These are phyloP conservation scores for Zymoseptoria passerinii DNA, from an alignment of 2,329 filamentous ascomycete genomes.

Conservation along the genomic window DNA sequence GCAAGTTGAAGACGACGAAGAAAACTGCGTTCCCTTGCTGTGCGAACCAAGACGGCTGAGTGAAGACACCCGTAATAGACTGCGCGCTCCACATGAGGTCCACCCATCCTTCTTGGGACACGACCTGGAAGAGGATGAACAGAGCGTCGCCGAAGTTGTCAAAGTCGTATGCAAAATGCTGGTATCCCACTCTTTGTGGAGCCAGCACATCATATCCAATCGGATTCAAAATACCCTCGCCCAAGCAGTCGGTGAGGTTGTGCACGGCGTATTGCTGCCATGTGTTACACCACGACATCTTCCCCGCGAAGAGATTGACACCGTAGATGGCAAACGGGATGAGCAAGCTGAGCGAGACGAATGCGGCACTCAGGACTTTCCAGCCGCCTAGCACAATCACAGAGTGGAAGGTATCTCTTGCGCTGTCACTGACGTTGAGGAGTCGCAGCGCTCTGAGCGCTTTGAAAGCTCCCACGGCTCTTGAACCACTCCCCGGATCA, in stretches of 20 bases:
- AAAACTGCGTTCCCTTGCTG: conserved; percentile 83
- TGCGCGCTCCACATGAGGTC: conserved; percentile 84
- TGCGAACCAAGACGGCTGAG: conserved; percentile 61
- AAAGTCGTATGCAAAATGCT: conserved; percentile 80
- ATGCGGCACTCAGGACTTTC: conserved; percentile 87
- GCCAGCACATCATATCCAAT: conserved; percentile 80
- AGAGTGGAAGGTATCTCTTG: conserved; percentile 91
- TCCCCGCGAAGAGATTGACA: conserved; percentile 81
- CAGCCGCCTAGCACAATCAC: conserved; percentile 88
- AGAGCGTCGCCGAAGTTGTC: conserved; percentile 90
- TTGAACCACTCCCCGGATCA: conserved; percentile 74
- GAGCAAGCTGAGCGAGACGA: conserved; percentile 86
- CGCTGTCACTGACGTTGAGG: conserved; percentile 92
- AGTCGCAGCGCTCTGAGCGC: conserved; percentile 82
- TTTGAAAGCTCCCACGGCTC: conserved; percentile 94
- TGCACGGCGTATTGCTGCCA: conserved; percentile 41
- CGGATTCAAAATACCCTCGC: conserved; percentile 69
- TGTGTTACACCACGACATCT: conserved; percentile 76
- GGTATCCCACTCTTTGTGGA: conserved; percentile 59
- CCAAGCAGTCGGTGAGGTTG: conserved; percentile 66
- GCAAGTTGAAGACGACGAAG: conserved; percentile 91
- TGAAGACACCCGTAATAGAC: conserved; percentile 66
- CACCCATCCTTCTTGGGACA: conserved; percentile 95
- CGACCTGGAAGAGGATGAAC: conserved; percentile 97
- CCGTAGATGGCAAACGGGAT: conserved; percentile 97